phyloP scores from a whole-genome alignment of 169 alveolate species.

The Plasmodium ovale region DNA sequence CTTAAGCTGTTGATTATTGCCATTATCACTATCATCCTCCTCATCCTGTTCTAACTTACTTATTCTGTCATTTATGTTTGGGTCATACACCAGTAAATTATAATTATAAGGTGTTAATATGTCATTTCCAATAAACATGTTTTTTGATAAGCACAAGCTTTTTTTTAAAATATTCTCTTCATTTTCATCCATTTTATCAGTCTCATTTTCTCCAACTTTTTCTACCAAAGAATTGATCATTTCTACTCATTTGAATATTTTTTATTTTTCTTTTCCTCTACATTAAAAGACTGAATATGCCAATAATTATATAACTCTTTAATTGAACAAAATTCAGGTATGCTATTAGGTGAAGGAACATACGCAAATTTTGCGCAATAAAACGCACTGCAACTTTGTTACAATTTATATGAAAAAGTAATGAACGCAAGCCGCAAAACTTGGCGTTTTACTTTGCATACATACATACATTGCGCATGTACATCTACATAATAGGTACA shows the following conservation, averaged over 20 bases:
- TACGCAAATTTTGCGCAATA: too few species aligned
- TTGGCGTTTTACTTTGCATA: neutral
- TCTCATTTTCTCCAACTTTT: neutral
- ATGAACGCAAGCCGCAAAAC: too few species aligned
- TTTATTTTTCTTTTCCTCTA: neutral
- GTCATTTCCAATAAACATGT: slow-evolving; percentile 71
- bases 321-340: too few species aligned
- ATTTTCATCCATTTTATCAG: slow-evolving; percentile 3
- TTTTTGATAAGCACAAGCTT: slow-evolving; percentile 56
- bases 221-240: slow-evolving; percentile 25
- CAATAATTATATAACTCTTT: too few species aligned
- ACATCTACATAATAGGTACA: too few species aligned
- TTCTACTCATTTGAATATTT: neutral
- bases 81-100: slow-evolving; percentile 59
- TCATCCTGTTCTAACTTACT: slow-evolving; percentile 25
- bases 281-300: too few species aligned
- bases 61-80: slow-evolving; percentile 47
- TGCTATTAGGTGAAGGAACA: too few species aligned
- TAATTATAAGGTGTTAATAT: slow-evolving; percentile 65
- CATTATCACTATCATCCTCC: slow-evolving; percentile 15
- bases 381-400: neutral
- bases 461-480: neutral
- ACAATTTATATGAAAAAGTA: neutral
- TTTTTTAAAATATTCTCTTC: slow-evolving; percentile 25
- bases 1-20: neutral